Evolutionary conservation across 2,329 filamentous ascomycete species (phyloP), one percentile per base, ranked within the genome.

Genomic region (Hypoxylon sp.): DNA sequence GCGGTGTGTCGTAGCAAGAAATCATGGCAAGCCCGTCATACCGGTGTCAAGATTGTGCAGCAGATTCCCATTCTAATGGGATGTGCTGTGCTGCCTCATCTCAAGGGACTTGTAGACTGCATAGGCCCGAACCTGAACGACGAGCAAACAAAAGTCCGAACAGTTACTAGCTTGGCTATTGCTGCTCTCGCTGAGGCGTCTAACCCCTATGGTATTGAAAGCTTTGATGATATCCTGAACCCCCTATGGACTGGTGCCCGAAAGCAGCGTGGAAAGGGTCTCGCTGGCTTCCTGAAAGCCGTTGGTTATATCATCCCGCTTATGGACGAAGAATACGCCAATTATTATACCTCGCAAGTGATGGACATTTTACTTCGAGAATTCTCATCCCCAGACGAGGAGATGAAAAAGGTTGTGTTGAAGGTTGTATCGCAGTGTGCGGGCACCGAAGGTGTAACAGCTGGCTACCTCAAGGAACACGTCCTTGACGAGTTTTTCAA

Each of bases 301-400:
- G 95, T 99, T 48, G 96, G 96, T 27, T 98, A 96, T 80, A 97
- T 99, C 77, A 98, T 99, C 70, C 96, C 96, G 3, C 88, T 99
- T 58, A 99, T 99, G 96, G 96, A 99, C 82, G 96, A 99, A 81
- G 96, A 99, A 78, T 98, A 98, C 80, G 95, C 96, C 81, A 98
- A 98, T 79, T 99, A 99, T 83, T 99, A 99, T 78, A 98, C 96
- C 7, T 93, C 91, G 73, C 95, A 99, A 81, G 98, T 99, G 76
- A 98, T 99, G 95, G 96, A 98, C 81, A 98, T 98, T 76, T 84
- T 99, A 13, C 89, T 98, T 31, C 90, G 96, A 76, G 96, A 99
- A 79, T 99, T 99, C 77, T 92, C 94, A 6, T 98, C 95, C 0
- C 96, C 96, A 0, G 96, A 99, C 73, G 96, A 99, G 81, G 96